Base-by-base conservation (phyloP, 108 stramenopile species). In the Fragilariopsis cylindrus region DNA sequence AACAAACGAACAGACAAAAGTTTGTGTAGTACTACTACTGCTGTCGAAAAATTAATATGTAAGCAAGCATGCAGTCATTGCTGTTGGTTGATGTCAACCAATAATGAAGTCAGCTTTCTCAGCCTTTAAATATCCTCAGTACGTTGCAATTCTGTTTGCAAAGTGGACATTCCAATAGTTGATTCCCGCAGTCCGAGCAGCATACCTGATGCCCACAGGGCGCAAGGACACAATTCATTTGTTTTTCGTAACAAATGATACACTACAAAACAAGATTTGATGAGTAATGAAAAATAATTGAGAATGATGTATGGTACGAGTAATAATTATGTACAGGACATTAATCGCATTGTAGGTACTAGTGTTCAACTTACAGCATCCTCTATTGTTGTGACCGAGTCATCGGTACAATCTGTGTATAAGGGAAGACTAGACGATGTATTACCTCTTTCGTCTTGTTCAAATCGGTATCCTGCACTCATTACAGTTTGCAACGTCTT, bases 181-280 rank as follows among this genome's bases (percentile, higher is more conserved):
- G 50, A 9, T 60, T 69, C 15, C 86, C 84, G 66, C 92, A 93
- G 40, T 70, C 68, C 48, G 70, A 42, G 57, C 92, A 93, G 54
- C 90, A 89, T n/a, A 87, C 73, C 69, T 89, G 87, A 82, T 93
- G 92, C 0, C 92, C 92, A 69, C 92, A 93, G 18, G 92, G 92
- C n/a, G 80, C 85, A 13, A 87, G 71, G 43, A 93, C 88, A 54
- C 88, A 89, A 73, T 90, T 82, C 70, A 91, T 85, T 18, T 60
- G 42, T 40, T 76, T 75, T 65, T 86, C 81, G 39, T 65, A 81
- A 65, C 92, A 93, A 60, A 91, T 43, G 47, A 84, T 84, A 80
- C 90, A 94, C 76, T 83, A 44, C 5, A 11, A 4, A 58, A 12
- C 15, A 43, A 53, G 12, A 49, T 52, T 11, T 46, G 16, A 44